Evolutionary conservation across 805 yeast genomes (phyloP).

Genomic region (Isabelozyma gotoi): DNA sequence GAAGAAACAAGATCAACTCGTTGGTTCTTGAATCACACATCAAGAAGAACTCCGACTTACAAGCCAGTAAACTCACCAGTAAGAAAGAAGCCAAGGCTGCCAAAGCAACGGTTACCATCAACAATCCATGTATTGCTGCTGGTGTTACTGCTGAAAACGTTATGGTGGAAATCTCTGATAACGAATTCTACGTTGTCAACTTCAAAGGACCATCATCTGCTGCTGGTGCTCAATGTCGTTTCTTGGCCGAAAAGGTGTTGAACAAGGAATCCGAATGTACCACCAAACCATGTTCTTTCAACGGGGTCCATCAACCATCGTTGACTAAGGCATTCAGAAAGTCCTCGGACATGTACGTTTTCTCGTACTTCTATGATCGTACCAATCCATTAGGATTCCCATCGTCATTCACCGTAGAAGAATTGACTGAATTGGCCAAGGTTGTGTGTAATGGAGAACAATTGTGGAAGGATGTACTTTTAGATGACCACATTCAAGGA

Average conservation of each 20-base stretch:
- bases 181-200: conserved; percentile 49
- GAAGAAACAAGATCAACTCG: conserved; percentile 77
- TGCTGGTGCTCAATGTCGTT: conserved; percentile 82
- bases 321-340: conserved; percentile 72
- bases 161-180: conserved; percentile 52
- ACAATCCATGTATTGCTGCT: conserved; percentile 89
- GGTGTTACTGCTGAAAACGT: conserved; percentile 60
- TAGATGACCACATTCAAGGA: conserved; percentile 65
- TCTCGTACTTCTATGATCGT: conserved; percentile 94
- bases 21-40: conserved; percentile 56
- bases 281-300: conserved; percentile 85
- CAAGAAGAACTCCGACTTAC: conserved; percentile 23
- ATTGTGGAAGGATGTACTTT: conserved; percentile 68
- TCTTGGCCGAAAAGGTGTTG: conserved; percentile 75
- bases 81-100: conserved; percentile 34
- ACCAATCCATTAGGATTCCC: conserved; percentile 96
- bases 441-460: conserved; percentile 83
- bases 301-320: conserved; percentile 97
- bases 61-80: conserved; percentile 20
- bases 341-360: conserved; percentile 77
- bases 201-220: conserved; percentile 58
- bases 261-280: conserved; percentile 81
- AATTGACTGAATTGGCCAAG: conserved; percentile 76
- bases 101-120: conserved; percentile 46
- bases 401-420: conserved; percentile 77